Conservation (phyloP, 352 stramenopile genomes). For the Phytophthora ramorum region DNA sequence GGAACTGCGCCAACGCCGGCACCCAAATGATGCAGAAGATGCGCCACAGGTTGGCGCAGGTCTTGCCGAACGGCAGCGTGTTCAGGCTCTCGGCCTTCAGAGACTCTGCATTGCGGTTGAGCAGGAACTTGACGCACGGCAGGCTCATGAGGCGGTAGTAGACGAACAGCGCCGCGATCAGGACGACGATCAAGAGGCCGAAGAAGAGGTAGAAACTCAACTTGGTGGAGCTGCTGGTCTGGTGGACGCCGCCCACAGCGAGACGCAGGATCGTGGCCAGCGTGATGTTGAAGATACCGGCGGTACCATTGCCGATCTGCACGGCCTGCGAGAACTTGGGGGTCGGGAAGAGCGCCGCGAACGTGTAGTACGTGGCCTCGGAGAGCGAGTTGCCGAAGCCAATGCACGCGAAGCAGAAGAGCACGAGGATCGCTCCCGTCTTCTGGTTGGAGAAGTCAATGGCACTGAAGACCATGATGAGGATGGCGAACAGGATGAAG, state of each 20-base stretch:
- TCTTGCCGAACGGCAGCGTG: slow-evolving; percentile 35
- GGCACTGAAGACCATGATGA: slow-evolving; percentile 62
- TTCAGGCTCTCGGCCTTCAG: slow-evolving; percentile 41
- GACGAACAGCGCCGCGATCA: slow-evolving; percentile 50
- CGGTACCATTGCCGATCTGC: slow-evolving; percentile 66
- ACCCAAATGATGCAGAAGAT: slow-evolving; percentile 62
- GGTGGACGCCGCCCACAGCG: slow-evolving; percentile 47
- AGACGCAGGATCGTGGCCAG: slow-evolving; percentile 60
- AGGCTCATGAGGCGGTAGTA: slow-evolving; percentile 49
- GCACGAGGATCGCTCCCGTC: slow-evolving; percentile 47
- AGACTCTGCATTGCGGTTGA: slow-evolving; percentile 54
- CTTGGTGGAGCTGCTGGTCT: slow-evolving; percentile 43
- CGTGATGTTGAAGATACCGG: slow-evolving; percentile 66
- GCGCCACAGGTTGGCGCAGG: slow-evolving; percentile 48
- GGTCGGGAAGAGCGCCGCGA: slow-evolving; percentile 64
- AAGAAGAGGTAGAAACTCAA: slow-evolving; percentile 76
- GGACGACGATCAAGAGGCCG: slow-evolving; percentile 54
- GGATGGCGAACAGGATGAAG: slow-evolving; percentile 48
- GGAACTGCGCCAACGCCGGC: slow-evolving; percentile 53
- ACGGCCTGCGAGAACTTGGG: slow-evolving; percentile 76
- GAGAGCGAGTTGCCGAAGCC: slow-evolving; percentile 57
- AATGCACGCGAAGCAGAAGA: slow-evolving; percentile 51
- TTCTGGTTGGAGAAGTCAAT: slow-evolving; percentile 46
- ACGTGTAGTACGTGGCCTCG: slow-evolving; percentile 59
- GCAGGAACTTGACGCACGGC: slow-evolving; percentile 55